phyloP scores from a whole-genome alignment of 495 filamentous ascomycete genomes.

The Recurvomyces mirabilis region DNA sequence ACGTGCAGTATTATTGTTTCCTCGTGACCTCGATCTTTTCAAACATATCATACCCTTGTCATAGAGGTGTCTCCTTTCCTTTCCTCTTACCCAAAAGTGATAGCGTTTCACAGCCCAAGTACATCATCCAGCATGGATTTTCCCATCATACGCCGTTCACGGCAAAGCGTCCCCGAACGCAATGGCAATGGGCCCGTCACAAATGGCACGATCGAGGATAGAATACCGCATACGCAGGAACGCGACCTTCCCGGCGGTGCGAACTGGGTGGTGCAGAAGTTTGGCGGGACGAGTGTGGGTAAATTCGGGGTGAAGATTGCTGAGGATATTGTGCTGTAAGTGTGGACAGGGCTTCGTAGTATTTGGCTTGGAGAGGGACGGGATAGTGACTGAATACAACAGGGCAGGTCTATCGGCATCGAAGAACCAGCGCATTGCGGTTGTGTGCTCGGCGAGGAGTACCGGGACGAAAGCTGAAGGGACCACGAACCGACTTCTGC shows the following conservation, averaged over 20 bases:
- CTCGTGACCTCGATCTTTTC: too few species aligned
- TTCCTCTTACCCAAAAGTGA: not conserved
- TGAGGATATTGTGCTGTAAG: constrained; percentile 58
- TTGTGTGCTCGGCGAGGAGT: constrained; percentile 88
- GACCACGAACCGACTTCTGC: constrained; percentile 81
- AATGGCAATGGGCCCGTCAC: constrained; percentile 10
- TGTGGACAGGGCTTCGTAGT: not conserved
- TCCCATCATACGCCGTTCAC: constrained; percentile 7
- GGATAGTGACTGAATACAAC: constrained; percentile 14
- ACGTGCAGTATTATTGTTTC: too few species aligned
- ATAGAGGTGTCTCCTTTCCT: not conserved
- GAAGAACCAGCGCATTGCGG: constrained; percentile 56
- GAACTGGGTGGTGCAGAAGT: constrained; percentile 35
- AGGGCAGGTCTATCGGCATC: constrained; percentile 49
- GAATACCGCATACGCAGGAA: constrained; percentile 29
- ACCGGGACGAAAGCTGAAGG: constrained; percentile 82
- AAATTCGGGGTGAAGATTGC: constrained; percentile 63
- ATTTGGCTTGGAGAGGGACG: not conserved
- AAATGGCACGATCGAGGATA: constrained; percentile 10
- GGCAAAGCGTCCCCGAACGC: not conserved
- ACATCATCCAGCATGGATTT: constrained; percentile 17
- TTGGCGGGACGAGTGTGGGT: constrained; percentile 35
- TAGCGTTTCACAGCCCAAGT: too few species aligned
- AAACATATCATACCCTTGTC: too few species aligned
- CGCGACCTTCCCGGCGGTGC: constrained; percentile 31